Base-by-base conservation (phyloP, 225 moss, liverwort and hornwort genomes). In the Sphagnum tenellum region DNA sequence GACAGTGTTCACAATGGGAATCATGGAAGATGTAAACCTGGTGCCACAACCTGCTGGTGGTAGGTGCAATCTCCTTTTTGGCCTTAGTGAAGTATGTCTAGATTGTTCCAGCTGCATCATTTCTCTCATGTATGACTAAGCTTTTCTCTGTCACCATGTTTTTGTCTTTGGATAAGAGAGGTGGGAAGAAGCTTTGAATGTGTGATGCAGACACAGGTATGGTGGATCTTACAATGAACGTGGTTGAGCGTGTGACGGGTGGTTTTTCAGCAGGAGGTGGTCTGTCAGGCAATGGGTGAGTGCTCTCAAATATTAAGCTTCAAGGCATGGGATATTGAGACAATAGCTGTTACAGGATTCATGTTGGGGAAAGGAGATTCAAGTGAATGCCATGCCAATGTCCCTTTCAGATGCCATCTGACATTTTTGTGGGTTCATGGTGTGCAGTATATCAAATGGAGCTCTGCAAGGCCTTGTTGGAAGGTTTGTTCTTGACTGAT, bases 261-360 rank as follows among this genome's bases (percentile, higher is more conserved):
- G 98, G 98, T 60, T 98, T 98, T 71, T 98, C 98, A 68, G 98
- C 98, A 48, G 98, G 98, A 71, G 98, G 98, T 82, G 93, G 98
- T 71, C 77, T 98, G 65, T 98, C 98, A 75, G 98, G 98, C 78
- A 98, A 93, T 74, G 98, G 98, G 93, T 98, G 74, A 65, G 80
- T 75, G 29, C 29, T 29, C 29, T 29, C 29, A 29, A 29, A 29
- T 29, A 29, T 29, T 29, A 29, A 29, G 29, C 29, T 29, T 29
- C 29, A 29, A 29, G 29, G 29, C 29, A 29, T 29, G 29, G 29
- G 29, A 29, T 29, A 29, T 29, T 29, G 29, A 29, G 29, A 29
- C 29, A 29, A 29, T 29, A 29, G 29, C 29, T 29, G 29, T 29
- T 29, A 29, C 29, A 29, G 29, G 29, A 29, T 0, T 29, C 29